Conservation (phyloP, 1,284 basidiomycete genomes). For the Rhodofomes roseus region DNA sequence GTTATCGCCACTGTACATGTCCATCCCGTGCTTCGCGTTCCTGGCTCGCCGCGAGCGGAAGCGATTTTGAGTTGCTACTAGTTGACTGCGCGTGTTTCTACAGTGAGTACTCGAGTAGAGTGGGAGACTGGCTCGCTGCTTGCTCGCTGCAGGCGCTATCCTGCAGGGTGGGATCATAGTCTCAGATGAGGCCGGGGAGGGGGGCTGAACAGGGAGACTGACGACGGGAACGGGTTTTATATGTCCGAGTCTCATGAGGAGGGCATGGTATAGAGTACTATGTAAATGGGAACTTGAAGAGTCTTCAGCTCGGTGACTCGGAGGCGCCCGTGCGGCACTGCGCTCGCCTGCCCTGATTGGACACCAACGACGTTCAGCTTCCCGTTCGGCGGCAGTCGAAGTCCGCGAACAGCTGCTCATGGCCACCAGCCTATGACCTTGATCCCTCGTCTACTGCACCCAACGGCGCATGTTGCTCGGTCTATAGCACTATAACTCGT, state of each 20-base stretch:
- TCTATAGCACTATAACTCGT: background rate
- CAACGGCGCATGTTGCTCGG: slow-evolving; percentile 4
- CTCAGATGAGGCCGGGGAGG: slow-evolving; percentile 1
- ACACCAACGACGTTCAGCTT: background rate
- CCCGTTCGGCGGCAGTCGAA: background rate
- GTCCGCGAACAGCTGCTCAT: too few species aligned
- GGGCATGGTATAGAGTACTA: slow-evolving; percentile 3
- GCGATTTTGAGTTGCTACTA: too few species aligned
- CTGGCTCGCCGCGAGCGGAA: too few species aligned
- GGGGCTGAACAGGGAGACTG: slow-evolving; percentile 1
- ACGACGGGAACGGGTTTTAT: slow-evolving; percentile 10
- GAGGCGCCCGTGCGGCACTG: background rate
- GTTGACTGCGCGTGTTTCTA: too few species aligned
- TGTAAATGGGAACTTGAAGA: background rate
- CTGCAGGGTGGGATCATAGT: slow-evolving; percentile 18
- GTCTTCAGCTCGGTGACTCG: background rate
- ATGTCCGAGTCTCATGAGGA: slow-evolving; percentile 15
- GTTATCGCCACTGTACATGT: too few species aligned
- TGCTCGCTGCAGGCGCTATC: slow-evolving; percentile 1
- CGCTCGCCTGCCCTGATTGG: background rate
- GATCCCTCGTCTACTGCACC: background rate
- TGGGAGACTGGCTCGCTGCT: too few species aligned
- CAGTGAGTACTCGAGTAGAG: too few species aligned
- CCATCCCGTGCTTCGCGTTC: too few species aligned
- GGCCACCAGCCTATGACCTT: too few species aligned